Conservation (phyloP, 805 yeast genomes). For the Kuraishia ogatae region DNA sequence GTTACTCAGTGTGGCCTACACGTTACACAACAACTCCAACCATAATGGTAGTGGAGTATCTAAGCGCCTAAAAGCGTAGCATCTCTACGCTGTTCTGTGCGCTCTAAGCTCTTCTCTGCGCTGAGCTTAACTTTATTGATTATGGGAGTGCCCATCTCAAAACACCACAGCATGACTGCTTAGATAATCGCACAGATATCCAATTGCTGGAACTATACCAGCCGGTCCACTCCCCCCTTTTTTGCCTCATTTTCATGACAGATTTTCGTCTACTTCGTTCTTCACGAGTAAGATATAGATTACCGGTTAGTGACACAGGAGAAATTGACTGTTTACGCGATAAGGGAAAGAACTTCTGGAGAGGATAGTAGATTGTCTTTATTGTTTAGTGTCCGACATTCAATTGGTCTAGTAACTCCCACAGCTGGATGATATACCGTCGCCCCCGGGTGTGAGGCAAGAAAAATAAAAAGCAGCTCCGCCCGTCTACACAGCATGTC, state of each 20-base stretch:
- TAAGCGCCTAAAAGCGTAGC: no score
- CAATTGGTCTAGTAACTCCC: not conserved
- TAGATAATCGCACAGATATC: not conserved
- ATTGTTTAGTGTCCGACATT: not conserved
- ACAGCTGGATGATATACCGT: not conserved
- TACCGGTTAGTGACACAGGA: not conserved
- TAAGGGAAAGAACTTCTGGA: not conserved
- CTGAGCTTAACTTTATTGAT: no score
- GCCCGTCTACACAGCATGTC: not conserved
- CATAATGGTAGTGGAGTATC: no score
- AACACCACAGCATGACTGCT: no score
- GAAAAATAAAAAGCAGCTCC: not conserved
- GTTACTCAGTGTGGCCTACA: no score
- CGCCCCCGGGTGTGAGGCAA: not conserved
- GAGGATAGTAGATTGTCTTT: not conserved
- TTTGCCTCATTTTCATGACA: not conserved
- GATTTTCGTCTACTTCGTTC: not conserved
- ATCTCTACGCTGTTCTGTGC: no score
- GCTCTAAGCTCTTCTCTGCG: no score
- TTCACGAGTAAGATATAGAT: not conserved
- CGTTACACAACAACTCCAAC: no score
- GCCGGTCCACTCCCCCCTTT: conserved; percentile 4
- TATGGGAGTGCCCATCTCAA: no score
- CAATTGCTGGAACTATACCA: conserved; percentile 7
- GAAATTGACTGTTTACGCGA: not conserved